These are phyloP conservation scores for Geranium incanum DNA, from an alignment of 441 rosid genomes.

Conservation along the genomic window DNA sequence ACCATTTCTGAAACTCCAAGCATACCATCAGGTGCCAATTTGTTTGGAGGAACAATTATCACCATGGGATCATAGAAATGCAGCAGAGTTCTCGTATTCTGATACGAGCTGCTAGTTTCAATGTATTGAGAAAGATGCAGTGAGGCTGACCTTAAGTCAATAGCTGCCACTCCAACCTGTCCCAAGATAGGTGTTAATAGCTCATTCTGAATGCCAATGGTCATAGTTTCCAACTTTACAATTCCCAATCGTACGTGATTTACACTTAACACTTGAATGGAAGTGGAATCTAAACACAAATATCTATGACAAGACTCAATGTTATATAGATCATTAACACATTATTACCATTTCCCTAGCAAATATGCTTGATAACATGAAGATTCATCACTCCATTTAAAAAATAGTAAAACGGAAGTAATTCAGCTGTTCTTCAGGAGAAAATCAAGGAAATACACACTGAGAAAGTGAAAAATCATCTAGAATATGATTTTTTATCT, in stretches of 20 bases:
- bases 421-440: not conserved
- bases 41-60: slow-evolving; percentile 79
- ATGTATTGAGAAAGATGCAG: slow-evolving; percentile 92
- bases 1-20: slow-evolving; percentile 85
- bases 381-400: not conserved
- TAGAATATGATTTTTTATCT: not conserved
- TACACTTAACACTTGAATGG: not conserved
- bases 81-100: slow-evolving; percentile 78
- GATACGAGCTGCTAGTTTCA: slow-evolving; percentile 92
- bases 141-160: slow-evolving; percentile 83
- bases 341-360: not conserved
- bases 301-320: not conserved
- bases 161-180: slow-evolving; percentile 95
- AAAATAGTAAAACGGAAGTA: not conserved
- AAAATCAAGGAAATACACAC: not conserved
- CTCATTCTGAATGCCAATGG: slow-evolving; percentile 9
- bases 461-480: slow-evolving; percentile 1
- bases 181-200: slow-evolving; percentile 10
- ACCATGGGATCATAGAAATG: slow-evolving; percentile 81
- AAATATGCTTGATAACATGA: not conserved
- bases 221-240: not conserved
- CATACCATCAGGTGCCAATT: slow-evolving; percentile 81
- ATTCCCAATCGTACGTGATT: not conserved
- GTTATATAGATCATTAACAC: not conserved
- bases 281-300: not conserved